These are phyloP conservation scores for Pythium sukuiense DNA, from an alignment of 352 stramenopile genomes.

Conservation along the genomic window DNA sequence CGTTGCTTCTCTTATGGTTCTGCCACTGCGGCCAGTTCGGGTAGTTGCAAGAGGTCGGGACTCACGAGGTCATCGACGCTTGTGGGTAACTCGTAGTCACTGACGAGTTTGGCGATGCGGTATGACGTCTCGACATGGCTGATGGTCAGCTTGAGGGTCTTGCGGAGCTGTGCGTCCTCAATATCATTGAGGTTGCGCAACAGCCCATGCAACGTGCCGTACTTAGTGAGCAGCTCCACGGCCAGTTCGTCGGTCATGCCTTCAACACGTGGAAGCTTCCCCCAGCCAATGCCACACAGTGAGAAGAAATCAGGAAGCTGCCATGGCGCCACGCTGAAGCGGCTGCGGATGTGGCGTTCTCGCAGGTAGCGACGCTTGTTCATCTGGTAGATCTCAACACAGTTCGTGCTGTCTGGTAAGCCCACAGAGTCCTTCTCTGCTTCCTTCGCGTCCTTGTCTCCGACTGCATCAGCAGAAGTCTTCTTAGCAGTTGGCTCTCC, in stretches of 20 bases:
- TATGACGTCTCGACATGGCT: conserved; percentile 79
- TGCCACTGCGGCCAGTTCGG: neutral
- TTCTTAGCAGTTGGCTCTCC: conserved; percentile 7
- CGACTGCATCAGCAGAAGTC: neutral
- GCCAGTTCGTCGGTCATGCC: conserved; percentile 58
- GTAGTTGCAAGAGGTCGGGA: conserved; percentile 33
- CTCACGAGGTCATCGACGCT: conserved; percentile 43
- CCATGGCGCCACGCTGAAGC: conserved; percentile 43
- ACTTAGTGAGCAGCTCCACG: conserved; percentile 62
- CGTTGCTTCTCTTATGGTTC: neutral
- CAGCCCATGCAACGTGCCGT: conserved; percentile 52
- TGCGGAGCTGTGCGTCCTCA: conserved; percentile 45
- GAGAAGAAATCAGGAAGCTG: conserved; percentile 62
- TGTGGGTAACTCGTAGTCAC: conserved; percentile 49
- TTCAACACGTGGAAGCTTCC: conserved; percentile 58
- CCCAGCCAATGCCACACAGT: conserved; percentile 67
- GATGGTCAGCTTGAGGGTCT: conserved; percentile 72
- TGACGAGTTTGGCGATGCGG: conserved; percentile 67
- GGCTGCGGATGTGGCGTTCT: conserved; percentile 57
- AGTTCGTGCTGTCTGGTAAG: conserved; percentile 4
- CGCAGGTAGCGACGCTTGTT: conserved; percentile 68
- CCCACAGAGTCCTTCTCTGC: neutral
- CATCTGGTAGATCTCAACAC: conserved; percentile 75
- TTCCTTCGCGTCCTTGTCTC: neutral
- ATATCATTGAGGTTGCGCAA: conserved; percentile 67